phyloP scores from a whole-genome alignment of 2,329 filamentous ascomycete species.

The Fusarium sp. region DNA sequence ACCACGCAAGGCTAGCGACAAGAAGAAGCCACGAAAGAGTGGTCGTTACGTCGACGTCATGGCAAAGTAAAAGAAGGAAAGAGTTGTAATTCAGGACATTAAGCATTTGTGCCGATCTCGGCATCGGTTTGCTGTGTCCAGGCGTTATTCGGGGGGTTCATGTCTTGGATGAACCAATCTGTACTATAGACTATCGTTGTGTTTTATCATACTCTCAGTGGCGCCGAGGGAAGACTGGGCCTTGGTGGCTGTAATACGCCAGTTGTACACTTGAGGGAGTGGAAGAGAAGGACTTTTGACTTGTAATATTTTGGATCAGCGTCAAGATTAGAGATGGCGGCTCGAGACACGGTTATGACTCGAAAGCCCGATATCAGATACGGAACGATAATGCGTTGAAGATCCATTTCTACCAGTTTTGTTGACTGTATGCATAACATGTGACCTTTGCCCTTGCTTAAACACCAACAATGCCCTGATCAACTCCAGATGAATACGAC shows the following conservation, averaged over 20 bases:
- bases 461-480: conserved; percentile 11
- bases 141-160: conserved; percentile 38
- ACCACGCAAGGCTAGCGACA: conserved; percentile 71
- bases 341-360: conserved; percentile 26
- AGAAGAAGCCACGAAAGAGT: conserved; percentile 81
- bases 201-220: conserved; percentile 32
- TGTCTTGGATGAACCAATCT: conserved; percentile 32
- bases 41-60: conserved; percentile 97
- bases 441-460: not conserved
- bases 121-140: conserved; percentile 10
- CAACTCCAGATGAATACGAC: conserved; percentile 4
- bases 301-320: conserved; percentile 35
- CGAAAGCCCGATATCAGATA: conserved; percentile 14
- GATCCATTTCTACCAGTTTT: conserved; percentile 1
- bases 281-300: conserved; percentile 29
- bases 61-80: conserved; percentile 67
- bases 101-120: conserved; percentile 18
- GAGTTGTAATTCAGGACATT: conserved; percentile 10
- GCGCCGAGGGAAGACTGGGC: conserved; percentile 11
- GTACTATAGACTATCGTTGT: conserved; percentile 40
- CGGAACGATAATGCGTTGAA: conserved; percentile 38
- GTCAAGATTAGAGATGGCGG: conserved; percentile 31
- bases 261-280: conserved; percentile 23
- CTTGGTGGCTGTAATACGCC: conserved; percentile 28
- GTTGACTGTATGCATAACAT: not conserved